Conservation (phyloP, 192 early-diverging fungal genomes). For the Umbelopsis sp. region DNA sequence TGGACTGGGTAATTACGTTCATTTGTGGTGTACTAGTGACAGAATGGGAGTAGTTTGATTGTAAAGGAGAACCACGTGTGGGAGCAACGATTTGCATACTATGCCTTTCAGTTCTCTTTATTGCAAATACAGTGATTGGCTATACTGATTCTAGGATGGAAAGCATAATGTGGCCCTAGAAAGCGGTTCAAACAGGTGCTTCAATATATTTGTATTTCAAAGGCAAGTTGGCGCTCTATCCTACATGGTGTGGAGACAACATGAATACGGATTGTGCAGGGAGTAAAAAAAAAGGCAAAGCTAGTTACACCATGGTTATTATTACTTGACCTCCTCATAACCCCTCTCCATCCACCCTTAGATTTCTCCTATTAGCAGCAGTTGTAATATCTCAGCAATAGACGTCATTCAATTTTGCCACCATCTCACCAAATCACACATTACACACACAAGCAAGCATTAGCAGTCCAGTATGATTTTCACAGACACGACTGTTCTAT, state of each 20-base stretch:
- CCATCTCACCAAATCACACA: not conserved
- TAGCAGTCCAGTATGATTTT: not conserved
- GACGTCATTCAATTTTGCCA: not conserved
- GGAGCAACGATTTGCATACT: no score
- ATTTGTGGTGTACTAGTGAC: not conserved
- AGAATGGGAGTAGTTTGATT: not conserved
- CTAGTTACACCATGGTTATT: no score
- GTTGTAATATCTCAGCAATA: no score
- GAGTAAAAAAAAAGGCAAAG: not conserved
- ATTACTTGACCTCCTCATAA: no score
- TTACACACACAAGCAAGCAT: not conserved
- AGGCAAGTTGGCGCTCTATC: not conserved
- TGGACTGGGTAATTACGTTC: not conserved
- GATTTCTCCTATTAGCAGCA: no score
- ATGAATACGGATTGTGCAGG: not conserved
- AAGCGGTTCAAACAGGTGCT: not conserved
- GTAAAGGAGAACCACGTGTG: not conserved
- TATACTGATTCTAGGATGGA: no score
- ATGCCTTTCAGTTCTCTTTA: no score
- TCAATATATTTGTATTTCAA: not conserved
- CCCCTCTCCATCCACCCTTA: no score
- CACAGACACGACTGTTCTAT: conserved; percentile 19
- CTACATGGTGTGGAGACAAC: not conserved
- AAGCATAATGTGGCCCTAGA: not conserved
- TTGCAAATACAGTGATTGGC: no score